Percentiles rank a stretch among this genome's conserved stretches.
phyloP scores from a whole-genome alignment of 345 rosid species.

The Eutrema yunnanense region DNA sequence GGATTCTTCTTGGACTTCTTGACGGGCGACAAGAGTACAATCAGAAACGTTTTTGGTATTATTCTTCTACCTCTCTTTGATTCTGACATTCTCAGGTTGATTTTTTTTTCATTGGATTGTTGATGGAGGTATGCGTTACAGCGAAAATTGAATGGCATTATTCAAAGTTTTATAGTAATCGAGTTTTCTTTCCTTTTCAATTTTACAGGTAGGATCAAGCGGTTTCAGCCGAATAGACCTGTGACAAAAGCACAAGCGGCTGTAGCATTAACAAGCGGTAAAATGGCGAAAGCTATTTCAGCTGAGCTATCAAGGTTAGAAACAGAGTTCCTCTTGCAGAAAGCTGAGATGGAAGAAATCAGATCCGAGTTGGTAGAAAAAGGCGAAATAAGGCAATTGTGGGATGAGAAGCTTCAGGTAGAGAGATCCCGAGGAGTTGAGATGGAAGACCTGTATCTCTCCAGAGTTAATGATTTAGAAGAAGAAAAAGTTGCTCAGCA shows the following conservation, averaged over 20 bases:
- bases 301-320: slow-evolving; percentile 61
- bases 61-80: not conserved
- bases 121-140: not conserved
- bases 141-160: not conserved
- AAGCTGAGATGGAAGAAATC: slow-evolving; percentile 56
- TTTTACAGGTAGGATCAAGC: slow-evolving; percentile 67
- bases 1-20: slow-evolving; percentile 70
- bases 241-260: slow-evolving; percentile 79
- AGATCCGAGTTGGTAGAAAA: slow-evolving; percentile 53
- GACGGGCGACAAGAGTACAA: slow-evolving; percentile 63
- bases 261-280: slow-evolving; percentile 71
- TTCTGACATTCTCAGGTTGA: not conserved
- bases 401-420: slow-evolving; percentile 58
- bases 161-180: not conserved
- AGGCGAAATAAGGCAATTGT: slow-evolving; percentile 55
- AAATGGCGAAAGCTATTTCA: slow-evolving; percentile 54
- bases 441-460: slow-evolving; percentile 40
- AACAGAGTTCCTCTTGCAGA: slow-evolving; percentile 45
- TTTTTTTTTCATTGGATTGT: not conserved
- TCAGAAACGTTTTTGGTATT: slow-evolving; percentile 83
- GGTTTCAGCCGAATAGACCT: slow-evolving; percentile 79
- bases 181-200: not conserved
- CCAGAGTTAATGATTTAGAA: slow-evolving; percentile 48
- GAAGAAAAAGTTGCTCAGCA: slow-evolving; percentile 42
- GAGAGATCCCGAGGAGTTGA: slow-evolving; percentile 47